A percentile compares a stretch with the other conserved stretches of the same genome.
These are phyloP conservation scores for Calonectria pteridis DNA, from an alignment of 2,329 filamentous ascomycete species.

Conservation along the genomic window DNA sequence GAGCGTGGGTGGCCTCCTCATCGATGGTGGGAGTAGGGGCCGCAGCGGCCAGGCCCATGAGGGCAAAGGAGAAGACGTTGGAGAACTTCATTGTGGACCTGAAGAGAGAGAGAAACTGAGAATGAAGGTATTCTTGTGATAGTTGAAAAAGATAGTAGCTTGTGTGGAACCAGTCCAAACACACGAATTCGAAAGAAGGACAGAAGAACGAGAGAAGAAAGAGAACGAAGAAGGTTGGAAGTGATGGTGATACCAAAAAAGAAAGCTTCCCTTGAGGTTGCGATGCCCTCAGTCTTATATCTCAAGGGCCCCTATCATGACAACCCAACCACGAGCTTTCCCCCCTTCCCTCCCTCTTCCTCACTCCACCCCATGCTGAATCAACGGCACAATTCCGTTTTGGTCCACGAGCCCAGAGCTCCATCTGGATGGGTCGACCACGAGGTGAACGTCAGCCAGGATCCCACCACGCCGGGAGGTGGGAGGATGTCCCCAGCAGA, in stretches of 20 bases:
- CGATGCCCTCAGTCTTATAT: conserved; percentile 31
- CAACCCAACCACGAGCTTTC: background rate
- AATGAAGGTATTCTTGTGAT: background rate
- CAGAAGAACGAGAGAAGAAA: conserved; percentile 18
- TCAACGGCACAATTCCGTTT: background rate
- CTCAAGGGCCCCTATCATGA: conserved; percentile 1
- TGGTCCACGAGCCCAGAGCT: conserved; percentile 5
- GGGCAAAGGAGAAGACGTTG: conserved; percentile 42
- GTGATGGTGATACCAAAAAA: conserved; percentile 27
- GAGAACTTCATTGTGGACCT: conserved; percentile 49
- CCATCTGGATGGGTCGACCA: conserved; percentile 25
- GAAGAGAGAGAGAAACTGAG: conserved; percentile 3
- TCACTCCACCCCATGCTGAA: conserved; percentile 4
- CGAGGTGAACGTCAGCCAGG: background rate
- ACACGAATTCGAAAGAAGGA: conserved; percentile 36
- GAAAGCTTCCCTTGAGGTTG: background rate
- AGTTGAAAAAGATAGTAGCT: conserved; percentile 6
- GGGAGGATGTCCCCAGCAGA: background rate
- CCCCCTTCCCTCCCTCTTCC: background rate
- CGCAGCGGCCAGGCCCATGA: conserved; percentile 48
- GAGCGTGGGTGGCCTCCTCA: conserved; percentile 39
- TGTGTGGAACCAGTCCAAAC: conserved; percentile 31
- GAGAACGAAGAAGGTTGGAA: conserved; percentile 19
- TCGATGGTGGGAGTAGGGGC: conserved; percentile 47
- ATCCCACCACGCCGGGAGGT: background rate